Evolutionary conservation across 106 monocot genomes (phyloP), one percentile per base, ranked within the genome.

Genomic region (Acorus calamus): DNA sequence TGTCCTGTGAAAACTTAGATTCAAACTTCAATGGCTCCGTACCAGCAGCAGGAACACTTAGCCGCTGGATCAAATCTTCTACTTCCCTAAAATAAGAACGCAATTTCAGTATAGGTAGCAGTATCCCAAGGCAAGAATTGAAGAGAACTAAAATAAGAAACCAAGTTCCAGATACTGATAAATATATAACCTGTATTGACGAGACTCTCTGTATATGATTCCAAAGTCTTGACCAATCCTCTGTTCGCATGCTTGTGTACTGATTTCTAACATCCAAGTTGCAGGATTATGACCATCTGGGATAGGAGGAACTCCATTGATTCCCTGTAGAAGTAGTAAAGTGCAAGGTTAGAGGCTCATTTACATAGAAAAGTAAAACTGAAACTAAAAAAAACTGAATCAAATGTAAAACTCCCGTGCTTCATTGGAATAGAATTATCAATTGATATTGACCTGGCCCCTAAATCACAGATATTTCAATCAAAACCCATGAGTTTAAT

Each of bases 191-290:
- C 76, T 80, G 67, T 78, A 83, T 42, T 78, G 75, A 72, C 78
- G 53, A 3, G 78, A 83, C 14, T 83, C 72, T 49, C 42, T 83
- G 62, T 81, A 81, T 9, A 65, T n/a, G 5, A 14, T 69, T 11
- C 72, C 81, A 76, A 82, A 86, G 61, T 86, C 76, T 66, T 74
- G 44, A 52, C 65, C 72, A 69, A 81, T 78, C 61, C 49, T 78
- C 45, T 71, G 63, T 76, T 82, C 86, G 60, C 59, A 68, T 55
- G 78, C 78, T 64, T 56, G 67, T 49, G 86, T 75, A 48, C 65
- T 86, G 42, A 86, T 66, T 71, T 86, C 86, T 46, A 82, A 62
- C 86, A 86, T 86, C 86, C 86, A 82, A 42, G 81, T 78, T 73
- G 81, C 86, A 49, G 86, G 86, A 69, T 82, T 86, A 54, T 86